Evolutionary conservation across 2,329 filamentous ascomycete genomes (phyloP), one percentile per base, ranked within the genome.

Genomic region (Trichoderma guizhouense): DNA sequence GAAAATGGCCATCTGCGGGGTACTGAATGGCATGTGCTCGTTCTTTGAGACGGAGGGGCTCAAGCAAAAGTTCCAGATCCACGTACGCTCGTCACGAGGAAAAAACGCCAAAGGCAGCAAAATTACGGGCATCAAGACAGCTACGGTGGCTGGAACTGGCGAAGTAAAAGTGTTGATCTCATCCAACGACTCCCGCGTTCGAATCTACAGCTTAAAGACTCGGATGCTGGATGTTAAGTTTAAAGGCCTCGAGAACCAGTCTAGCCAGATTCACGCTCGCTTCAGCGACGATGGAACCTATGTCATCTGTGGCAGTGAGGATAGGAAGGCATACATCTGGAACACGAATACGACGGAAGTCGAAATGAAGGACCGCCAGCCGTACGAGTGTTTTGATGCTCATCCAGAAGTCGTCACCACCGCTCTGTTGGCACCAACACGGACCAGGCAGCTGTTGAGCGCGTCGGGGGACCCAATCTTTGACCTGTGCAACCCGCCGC

Each of bases 81-180:
- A 97, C 75, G 95, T 98, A n/a, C 91, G 95, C 58, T 98, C 95
- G 0, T 94, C 94, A 0, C 88, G 95, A 72, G 95, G 96, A 3
- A 95, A 94, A 79, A 98, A 98, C 78, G 92, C 95, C 5, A 98
- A 97, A 80, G 95, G 95, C 7, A 97, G 94, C 83, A 99, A 99
- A 80, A 97, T 99, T 76, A 98, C 96, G 0, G 95, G 94, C 7
- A 97, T 99, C 68, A 91, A 95, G 77, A 92, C 94, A 0, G 90
- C 91, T 89, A 63, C 89, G 90, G 2, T 60, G 75, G 64, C 79
- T 8, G 80, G 82, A 14, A 87, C 87, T 43, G 89, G 89, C 1
- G 92, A 95, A 68, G 87, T 93, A 65, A 97, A 97, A 77, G 84
- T 99, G 3, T 84, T 99, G 7, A 90, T 99, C 71, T 97, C 94